Evolutionary conservation across 1,139 yeast species (phyloP).

Genomic region (Yamadazyma diddensiae): DNA sequence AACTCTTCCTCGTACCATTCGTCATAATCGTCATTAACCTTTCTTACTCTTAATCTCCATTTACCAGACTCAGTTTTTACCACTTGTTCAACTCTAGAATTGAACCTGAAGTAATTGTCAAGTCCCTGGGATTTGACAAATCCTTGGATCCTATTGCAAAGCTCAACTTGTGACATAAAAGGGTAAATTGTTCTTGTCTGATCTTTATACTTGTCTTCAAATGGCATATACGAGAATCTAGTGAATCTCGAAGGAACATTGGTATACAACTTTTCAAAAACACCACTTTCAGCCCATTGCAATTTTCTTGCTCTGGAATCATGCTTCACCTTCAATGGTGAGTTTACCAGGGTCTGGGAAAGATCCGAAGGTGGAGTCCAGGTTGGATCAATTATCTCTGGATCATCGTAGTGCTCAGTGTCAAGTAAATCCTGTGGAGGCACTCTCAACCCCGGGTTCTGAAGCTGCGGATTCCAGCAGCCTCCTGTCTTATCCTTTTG

Average conservation of each 20-base stretch:
- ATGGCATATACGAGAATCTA: conserved; percentile 38
- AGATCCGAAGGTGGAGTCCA: conserved; percentile 18
- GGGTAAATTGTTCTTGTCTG: conserved; percentile 30
- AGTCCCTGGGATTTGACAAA: conserved; percentile 31
- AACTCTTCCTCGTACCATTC: conserved; percentile 41
- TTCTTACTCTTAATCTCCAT: conserved; percentile 43
- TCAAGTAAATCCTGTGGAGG: conserved; percentile 31
- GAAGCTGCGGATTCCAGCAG: conserved; percentile 29
- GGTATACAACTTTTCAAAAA: conserved; percentile 43
- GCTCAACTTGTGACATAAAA: conserved; percentile 39
- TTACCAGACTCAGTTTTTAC: conserved; percentile 25
- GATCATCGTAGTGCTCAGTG: conserved; percentile 25
- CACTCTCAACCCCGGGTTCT: conserved; percentile 22
- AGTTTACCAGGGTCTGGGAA: conserved; percentile 13
- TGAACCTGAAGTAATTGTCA: conserved; percentile 30
- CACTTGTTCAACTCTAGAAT: conserved; percentile 39
- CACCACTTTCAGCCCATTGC: conserved; percentile 42
- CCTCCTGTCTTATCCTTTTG: conserved; percentile 33
- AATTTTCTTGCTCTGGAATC: conserved; percentile 16
- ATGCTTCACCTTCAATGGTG: conserved; percentile 16
- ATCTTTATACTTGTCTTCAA: conserved; percentile 26
- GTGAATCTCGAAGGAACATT: conserved; percentile 45
- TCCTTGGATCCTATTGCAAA: conserved; percentile 26
- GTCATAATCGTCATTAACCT: conserved; percentile 18
- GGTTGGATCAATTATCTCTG: conserved; percentile 24